These are phyloP conservation scores for Irpex sp. DNA, from an alignment of 1,284 basidiomycete species.

Conservation along the genomic window DNA sequence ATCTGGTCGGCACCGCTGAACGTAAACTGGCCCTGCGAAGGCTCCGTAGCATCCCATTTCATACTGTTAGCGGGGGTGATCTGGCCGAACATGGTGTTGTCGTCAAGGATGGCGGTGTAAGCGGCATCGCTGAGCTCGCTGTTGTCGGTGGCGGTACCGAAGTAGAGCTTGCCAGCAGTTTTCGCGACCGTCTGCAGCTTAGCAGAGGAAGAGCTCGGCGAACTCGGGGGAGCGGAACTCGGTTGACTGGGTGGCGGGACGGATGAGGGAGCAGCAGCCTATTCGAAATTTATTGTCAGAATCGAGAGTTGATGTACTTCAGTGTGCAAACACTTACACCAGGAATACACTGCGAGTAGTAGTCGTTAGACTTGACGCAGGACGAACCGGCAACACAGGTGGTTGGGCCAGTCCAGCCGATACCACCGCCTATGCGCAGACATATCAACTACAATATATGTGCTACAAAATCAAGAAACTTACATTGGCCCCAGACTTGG, in stretches of 20 bases:
- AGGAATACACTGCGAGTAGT: conserved; percentile 34
- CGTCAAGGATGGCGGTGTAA: conserved; percentile 40
- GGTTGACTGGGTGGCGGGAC: conserved; percentile 11
- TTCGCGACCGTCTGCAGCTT: conserved; percentile 39
- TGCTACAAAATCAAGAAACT: conserved; percentile 7
- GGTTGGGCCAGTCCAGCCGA: conserved; percentile 33
- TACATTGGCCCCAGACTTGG: conserved; percentile 33
- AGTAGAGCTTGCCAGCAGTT: conserved; percentile 51
- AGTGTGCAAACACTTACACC: conserved; percentile 12
- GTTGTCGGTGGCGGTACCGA: conserved; percentile 61
- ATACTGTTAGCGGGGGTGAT: conserved; percentile 53
- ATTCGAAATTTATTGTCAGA: not conserved
- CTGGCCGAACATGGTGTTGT: conserved; percentile 44
- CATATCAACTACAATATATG: not conserved
- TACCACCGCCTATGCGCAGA: conserved; percentile 26
- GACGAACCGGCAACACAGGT: conserved; percentile 30
- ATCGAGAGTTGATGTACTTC: not conserved
- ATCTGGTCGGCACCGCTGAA: conserved; percentile 44
- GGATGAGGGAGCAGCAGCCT: not conserved
- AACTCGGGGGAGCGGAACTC: conserved; percentile 1
- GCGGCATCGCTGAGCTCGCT: conserved; percentile 43
- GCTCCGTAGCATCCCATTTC: conserved; percentile 61
- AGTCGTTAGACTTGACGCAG: conserved; percentile 24
- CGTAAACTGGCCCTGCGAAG: conserved; percentile 43
- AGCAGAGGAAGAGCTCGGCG: conserved; percentile 20